Evolutionary conservation across 2,329 filamentous ascomycete species (phyloP).

Genomic region (Hypoxylon sp.): DNA sequence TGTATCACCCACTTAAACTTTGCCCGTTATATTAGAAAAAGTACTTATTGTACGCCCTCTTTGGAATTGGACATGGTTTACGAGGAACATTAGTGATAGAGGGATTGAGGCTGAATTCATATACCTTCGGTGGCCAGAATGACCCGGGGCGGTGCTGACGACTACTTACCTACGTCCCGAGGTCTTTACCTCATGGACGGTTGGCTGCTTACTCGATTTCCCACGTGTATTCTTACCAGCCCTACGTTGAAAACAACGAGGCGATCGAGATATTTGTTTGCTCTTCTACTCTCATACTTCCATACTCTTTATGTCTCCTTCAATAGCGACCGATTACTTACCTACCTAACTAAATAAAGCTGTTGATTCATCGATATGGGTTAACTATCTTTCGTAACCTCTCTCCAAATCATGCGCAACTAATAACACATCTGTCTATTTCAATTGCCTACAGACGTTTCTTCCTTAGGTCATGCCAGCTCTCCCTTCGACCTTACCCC

Average conservation of each 20-base stretch:
- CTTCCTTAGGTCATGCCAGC: constrained; percentile 54
- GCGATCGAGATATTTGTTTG: constrained; percentile 26
- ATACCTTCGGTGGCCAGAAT: constrained; percentile 35
- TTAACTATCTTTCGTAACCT: constrained; percentile 14
- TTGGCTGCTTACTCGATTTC: constrained; percentile 1
- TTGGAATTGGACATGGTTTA: constrained; percentile 11
- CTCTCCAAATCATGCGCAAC: constrained; percentile 11
- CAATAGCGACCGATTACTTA: constrained; percentile 4
- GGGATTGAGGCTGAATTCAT: constrained; percentile 37
- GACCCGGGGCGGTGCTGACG: constrained; percentile 32
- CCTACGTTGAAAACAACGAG: constrained; percentile 27
- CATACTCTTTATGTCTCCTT: background rate
- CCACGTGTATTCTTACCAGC: constrained; percentile 26
- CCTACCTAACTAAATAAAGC: constrained; percentile 27
- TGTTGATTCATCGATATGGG: constrained; percentile 32
- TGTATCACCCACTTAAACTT: constrained; percentile 7
- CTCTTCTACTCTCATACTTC: background rate
- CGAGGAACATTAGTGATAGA: background rate
- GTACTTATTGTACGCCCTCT: constrained; percentile 3
- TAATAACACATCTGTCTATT: constrained; percentile 25
- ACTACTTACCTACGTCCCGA: background rate
- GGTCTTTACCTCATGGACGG: constrained; percentile 7
- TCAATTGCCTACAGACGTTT: background rate
- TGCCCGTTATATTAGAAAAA: constrained; percentile 9
- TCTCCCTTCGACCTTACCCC: constrained; percentile 52